phyloP scores from a whole-genome alignment of 805 yeast genomes.

The Ogataea pini region DNA sequence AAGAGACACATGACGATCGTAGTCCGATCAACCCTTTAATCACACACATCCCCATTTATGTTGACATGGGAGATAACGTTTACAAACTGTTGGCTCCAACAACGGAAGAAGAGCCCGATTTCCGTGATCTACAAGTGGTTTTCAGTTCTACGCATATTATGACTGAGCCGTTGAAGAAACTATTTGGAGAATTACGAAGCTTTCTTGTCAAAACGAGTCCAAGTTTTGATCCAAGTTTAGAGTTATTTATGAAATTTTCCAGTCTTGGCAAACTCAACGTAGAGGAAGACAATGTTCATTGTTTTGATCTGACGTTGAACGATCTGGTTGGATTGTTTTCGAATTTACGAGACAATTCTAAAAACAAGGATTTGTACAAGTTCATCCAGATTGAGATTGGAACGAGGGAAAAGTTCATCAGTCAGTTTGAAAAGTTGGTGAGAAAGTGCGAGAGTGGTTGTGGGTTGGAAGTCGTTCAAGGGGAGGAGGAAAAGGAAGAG shows the following conservation, averaged over 20 bases:
- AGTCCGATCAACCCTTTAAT: no score
- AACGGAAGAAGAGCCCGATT: slow-evolving; percentile 27
- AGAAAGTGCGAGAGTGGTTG: slow-evolving; percentile 13
- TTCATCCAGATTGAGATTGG: slow-evolving; percentile 25
- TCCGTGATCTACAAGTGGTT: slow-evolving; percentile 23
- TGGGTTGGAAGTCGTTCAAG: slow-evolving; percentile 22
- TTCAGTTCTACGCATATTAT: slow-evolving; percentile 20
- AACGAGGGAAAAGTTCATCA: slow-evolving; percentile 18
- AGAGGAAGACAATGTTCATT: slow-evolving; percentile 27
- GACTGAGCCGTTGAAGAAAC: slow-evolving; percentile 8
- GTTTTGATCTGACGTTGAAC: slow-evolving; percentile 17
- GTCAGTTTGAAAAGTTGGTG: slow-evolving; percentile 8
- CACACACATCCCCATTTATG: slow-evolving; percentile 28
- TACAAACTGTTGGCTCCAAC: slow-evolving; percentile 28
- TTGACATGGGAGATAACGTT: slow-evolving; percentile 31
- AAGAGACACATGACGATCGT: slow-evolving; percentile 8
- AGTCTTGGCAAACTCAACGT: slow-evolving; percentile 26
- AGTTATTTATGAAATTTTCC: slow-evolving; percentile 21
- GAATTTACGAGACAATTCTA: slow-evolving; percentile 25
- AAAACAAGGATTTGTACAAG: slow-evolving; percentile 25
- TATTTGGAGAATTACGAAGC: slow-evolving; percentile 14
- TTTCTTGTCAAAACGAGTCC: slow-evolving; percentile 12
- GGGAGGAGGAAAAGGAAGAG: slow-evolving; percentile 5
- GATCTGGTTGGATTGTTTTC: slow-evolving; percentile 25
- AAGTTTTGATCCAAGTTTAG: slow-evolving; percentile 11